Evolutionary conservation across 2,329 filamentous ascomycete genomes (phyloP).

Genomic region (Elsinoe ampelina): DNA sequence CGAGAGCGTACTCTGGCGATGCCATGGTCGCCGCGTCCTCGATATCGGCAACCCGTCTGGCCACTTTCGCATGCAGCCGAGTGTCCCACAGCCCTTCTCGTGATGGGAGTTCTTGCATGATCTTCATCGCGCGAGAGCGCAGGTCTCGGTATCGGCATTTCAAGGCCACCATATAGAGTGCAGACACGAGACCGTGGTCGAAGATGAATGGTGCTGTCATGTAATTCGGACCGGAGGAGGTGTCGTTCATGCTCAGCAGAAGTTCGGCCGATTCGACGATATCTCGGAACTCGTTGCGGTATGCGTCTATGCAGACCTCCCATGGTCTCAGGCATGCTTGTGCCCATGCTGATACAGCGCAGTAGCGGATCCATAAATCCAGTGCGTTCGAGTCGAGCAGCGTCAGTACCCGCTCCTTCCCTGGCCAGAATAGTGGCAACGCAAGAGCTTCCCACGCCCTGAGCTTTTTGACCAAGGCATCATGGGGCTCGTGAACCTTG

Average conservation of each 20-base stretch:
- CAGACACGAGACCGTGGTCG: conserved; percentile 21
- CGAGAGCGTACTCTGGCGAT: neutral
- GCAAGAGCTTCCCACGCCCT: neutral
- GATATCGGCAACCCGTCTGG: conserved; percentile 26
- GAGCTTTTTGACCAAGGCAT: neutral
- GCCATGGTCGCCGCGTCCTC: conserved; percentile 15
- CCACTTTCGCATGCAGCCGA: conserved; percentile 19
- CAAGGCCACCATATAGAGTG: conserved; percentile 20
- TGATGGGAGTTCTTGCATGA: conserved; percentile 16
- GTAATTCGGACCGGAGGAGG: neutral
- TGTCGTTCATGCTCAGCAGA: conserved; percentile 1
- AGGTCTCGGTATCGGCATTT: conserved; percentile 21
- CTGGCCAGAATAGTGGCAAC: neutral
- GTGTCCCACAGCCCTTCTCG: conserved; percentile 21
- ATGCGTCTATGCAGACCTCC: conserved; percentile 17
- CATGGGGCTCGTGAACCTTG: neutral
- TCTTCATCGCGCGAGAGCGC: conserved; percentile 19
- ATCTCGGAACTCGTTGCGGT: conserved; percentile 18
- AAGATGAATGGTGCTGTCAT: conserved; percentile 20
- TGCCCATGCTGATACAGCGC: conserved; percentile 19
- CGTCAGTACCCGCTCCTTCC: neutral
- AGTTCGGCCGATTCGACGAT: conserved; percentile 13
- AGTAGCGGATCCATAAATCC: conserved; percentile 17
- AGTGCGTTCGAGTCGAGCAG: neutral
- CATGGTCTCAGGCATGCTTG: conserved; percentile 15